Conservation (phyloP, 768 basidiomycete species). For the Amanita molliuscula region DNA sequence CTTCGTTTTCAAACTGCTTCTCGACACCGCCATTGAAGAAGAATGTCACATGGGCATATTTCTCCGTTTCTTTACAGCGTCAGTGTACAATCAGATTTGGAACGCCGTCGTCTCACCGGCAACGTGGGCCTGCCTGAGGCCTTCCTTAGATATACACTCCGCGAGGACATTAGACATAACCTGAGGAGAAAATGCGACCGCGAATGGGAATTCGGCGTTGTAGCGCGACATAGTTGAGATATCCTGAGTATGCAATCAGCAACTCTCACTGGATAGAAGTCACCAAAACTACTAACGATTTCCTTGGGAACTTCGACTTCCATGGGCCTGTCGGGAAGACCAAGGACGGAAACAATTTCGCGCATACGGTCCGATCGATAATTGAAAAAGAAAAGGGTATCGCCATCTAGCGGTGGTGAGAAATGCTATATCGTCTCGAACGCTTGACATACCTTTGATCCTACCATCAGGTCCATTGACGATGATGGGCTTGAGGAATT, state of each 20-base stretch:
- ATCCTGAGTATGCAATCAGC: slow-evolving; percentile 28
- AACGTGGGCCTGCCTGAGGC: slow-evolving; percentile 78
- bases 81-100: not conserved
- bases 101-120: slow-evolving; percentile 24
- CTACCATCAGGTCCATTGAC: slow-evolving; percentile 70
- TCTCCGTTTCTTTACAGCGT: slow-evolving; percentile 64
- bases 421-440: not conserved
- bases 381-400: slow-evolving; percentile 95
- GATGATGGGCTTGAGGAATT: slow-evolving; percentile 94
- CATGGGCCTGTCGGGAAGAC: slow-evolving; percentile 73
- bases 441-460: slow-evolving; percentile 53
- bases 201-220: slow-evolving; percentile 85
- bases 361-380: slow-evolving; percentile 96
- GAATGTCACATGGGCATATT: slow-evolving; percentile 96
- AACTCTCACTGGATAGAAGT: not conserved
- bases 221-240: slow-evolving; percentile 94
- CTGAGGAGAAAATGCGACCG: slow-evolving; percentile 89
- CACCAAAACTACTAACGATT: slow-evolving; percentile 39
- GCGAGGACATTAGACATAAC: slow-evolving; percentile 91
- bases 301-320: slow-evolving; percentile 74
- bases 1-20: slow-evolving; percentile 79
- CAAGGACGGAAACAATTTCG: slow-evolving; percentile 77
- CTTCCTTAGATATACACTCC: slow-evolving; percentile 78
- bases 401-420: slow-evolving; percentile 41
- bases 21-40: slow-evolving; percentile 98